These are phyloP conservation scores for Sphaerulina vaccinii DNA, from an alignment of 2,329 filamentous ascomycete genomes.

Conservation along the genomic window DNA sequence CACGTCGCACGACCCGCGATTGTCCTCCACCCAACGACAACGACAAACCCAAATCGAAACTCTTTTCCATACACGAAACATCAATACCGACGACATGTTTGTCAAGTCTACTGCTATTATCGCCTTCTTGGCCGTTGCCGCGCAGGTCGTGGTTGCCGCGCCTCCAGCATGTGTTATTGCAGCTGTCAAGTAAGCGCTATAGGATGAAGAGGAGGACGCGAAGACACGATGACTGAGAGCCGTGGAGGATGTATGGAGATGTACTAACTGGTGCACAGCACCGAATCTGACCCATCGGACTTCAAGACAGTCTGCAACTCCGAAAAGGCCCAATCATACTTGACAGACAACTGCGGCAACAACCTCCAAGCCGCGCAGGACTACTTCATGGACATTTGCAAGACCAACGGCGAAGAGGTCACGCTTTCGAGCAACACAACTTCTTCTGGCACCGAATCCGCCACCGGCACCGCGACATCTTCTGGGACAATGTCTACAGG, in stretches of 20 bases:
- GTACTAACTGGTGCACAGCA: conserved; percentile 25
- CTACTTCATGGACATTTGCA: conserved; percentile 36
- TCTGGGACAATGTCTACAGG: neutral
- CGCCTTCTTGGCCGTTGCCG: conserved; percentile 47
- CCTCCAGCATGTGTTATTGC: conserved; percentile 53
- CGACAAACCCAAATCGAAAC: neutral
- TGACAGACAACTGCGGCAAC: conserved; percentile 34
- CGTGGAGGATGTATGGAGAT: neutral
- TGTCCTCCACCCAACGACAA: neutral
- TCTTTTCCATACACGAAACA: neutral
- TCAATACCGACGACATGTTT: conserved; percentile 41
- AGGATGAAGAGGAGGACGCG: neutral
- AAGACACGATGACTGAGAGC: conserved; percentile 5
- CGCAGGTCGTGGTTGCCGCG: conserved; percentile 43
- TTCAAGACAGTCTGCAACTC: conserved; percentile 37
- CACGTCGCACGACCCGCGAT: conserved; percentile 1
- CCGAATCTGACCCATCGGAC: conserved; percentile 35
- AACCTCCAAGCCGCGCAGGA: conserved; percentile 31
- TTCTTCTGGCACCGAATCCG: conserved; percentile 16
- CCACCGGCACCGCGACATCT: conserved; percentile 6
- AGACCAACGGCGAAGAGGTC: conserved; percentile 34
- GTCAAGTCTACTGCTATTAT: conserved; percentile 46
- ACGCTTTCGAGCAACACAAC: neutral
- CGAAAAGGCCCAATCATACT: conserved; percentile 29
- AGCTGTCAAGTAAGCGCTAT: conserved; percentile 48